A percentile compares a stretch with the other conserved stretches of the same genome.
These are phyloP conservation scores for Onygenales sp. DNA, from an alignment of 2,329 filamentous ascomycete species.

Conservation along the genomic window DNA sequence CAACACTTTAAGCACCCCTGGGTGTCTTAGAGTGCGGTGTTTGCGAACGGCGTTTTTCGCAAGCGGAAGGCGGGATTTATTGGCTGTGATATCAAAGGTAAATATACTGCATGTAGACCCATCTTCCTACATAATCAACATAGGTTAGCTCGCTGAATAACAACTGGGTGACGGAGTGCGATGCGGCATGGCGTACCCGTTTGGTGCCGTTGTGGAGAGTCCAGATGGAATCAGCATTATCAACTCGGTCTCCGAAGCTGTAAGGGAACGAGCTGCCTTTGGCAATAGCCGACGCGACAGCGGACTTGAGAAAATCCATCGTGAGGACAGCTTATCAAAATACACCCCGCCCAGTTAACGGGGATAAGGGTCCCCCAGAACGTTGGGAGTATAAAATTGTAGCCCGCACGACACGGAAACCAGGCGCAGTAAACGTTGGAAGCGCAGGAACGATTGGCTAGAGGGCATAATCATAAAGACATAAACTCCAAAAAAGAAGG, in stretches of 20 bases:
- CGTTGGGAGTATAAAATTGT: not conserved
- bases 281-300: slow-evolving; percentile 90
- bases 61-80: slow-evolving; percentile 71
- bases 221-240: slow-evolving; percentile 91
- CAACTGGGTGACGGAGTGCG: not conserved
- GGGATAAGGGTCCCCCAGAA: too few relatives aligned
- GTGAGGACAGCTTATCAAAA: not conserved
- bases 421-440: not conserved
- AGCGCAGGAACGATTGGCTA: not conserved
- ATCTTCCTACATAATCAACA: slow-evolving; percentile 58
- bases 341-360: too few relatives aligned
- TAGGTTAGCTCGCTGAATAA: slow-evolving; percentile 8
- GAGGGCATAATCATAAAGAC: not conserved
- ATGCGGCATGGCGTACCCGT: slow-evolving; percentile 50
- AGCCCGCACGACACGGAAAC: not conserved
- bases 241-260: slow-evolving; percentile 82
- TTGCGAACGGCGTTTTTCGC: slow-evolving; percentile 93
- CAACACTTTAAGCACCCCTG: slow-evolving; percentile 85
- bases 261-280: slow-evolving; percentile 92
- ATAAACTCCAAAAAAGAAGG: not conserved
- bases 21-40: slow-evolving; percentile 83
- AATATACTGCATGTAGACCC: slow-evolving; percentile 93
- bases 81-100: slow-evolving; percentile 78
- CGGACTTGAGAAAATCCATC: slow-evolving; percentile 98
- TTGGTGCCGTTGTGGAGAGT: slow-evolving; percentile 90